phyloP scores from a whole-genome alignment of 805 yeast genomes.

The Candida sithepensis region DNA sequence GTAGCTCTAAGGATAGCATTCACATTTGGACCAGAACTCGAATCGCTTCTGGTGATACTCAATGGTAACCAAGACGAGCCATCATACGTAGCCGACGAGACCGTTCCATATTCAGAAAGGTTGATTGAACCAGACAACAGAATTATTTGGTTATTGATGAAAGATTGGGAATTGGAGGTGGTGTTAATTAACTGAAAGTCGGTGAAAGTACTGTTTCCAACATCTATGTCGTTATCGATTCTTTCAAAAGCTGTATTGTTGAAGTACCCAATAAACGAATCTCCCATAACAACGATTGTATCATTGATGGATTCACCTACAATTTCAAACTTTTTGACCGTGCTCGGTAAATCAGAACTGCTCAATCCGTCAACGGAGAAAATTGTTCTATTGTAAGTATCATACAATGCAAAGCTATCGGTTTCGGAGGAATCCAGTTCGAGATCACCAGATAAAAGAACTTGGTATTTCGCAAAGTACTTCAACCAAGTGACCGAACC shows the following conservation, averaged over 20 bases:
- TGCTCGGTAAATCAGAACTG: conserved; percentile 29
- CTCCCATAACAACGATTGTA: conserved; percentile 41
- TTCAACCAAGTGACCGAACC: conserved; percentile 57
- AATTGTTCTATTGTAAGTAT: conserved; percentile 41
- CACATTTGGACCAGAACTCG: conserved; percentile 9
- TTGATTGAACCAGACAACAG: conserved; percentile 56
- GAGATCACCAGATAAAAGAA: conserved; percentile 52
- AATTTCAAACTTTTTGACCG: conserved; percentile 24
- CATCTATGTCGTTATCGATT: conserved; percentile 35
- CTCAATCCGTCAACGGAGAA: conserved; percentile 16
- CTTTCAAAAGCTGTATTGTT: conserved; percentile 48
- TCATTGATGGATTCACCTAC: conserved; percentile 31
- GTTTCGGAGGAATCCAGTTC: conserved; percentile 27
- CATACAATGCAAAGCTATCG: conserved; percentile 48
- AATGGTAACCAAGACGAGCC: conserved; percentile 69
- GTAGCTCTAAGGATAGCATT: background rate
- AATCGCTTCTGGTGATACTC: conserved; percentile 37
- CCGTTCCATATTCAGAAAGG: conserved; percentile 48
- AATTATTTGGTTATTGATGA: conserved; percentile 43
- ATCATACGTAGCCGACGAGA: conserved; percentile 60
- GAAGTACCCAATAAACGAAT: conserved; percentile 35
- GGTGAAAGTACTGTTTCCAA: conserved; percentile 34
- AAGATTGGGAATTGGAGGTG: conserved; percentile 34
- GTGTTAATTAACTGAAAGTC: conserved; percentile 34
- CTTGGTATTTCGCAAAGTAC: conserved; percentile 37